These are phyloP conservation scores for Pseudopithomyces maydicus DNA, from an alignment of 2,329 filamentous ascomycete genomes.

Conservation along the genomic window DNA sequence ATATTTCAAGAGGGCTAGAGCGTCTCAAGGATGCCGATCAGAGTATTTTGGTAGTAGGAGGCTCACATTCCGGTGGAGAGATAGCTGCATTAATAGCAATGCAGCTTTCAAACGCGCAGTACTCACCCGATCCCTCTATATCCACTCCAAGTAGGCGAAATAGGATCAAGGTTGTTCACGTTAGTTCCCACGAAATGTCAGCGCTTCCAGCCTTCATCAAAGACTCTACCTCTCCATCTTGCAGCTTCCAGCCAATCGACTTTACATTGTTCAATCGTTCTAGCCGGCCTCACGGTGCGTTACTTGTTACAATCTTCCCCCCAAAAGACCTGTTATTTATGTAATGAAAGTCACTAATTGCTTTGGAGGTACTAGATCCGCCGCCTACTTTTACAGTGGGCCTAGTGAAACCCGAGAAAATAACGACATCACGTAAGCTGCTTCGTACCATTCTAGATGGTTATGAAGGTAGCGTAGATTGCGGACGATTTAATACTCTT, in stretches of 20 bases:
- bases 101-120: constrained; percentile 65
- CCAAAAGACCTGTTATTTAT: no score
- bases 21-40: not conserved
- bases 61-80: constrained; percentile 79
- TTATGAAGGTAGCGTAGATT: not conserved
- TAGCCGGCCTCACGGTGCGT: not conserved
- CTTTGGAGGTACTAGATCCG: not conserved
- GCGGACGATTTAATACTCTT: not conserved
- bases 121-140: constrained; percentile 51
- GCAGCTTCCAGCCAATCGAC: constrained; percentile 12
- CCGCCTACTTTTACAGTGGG: not conserved
- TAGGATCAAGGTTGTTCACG: constrained; percentile 61
- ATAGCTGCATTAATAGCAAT: constrained; percentile 70
- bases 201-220: constrained; percentile 61
- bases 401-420: not conserved
- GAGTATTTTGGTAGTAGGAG: constrained; percentile 68
- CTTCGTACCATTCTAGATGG: not conserved
- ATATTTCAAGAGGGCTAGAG: constrained; percentile 25
- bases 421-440: not conserved
- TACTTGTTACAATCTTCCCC: no score
- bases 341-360: no score
- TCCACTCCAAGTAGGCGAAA: not conserved
- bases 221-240: not conserved
- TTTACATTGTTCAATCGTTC: constrained; percentile 44
- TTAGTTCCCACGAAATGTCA: constrained; percentile 71